Conservation (phyloP, 1,284 basidiomycete species). For the Cryptococcus depauperatus region DNA sequence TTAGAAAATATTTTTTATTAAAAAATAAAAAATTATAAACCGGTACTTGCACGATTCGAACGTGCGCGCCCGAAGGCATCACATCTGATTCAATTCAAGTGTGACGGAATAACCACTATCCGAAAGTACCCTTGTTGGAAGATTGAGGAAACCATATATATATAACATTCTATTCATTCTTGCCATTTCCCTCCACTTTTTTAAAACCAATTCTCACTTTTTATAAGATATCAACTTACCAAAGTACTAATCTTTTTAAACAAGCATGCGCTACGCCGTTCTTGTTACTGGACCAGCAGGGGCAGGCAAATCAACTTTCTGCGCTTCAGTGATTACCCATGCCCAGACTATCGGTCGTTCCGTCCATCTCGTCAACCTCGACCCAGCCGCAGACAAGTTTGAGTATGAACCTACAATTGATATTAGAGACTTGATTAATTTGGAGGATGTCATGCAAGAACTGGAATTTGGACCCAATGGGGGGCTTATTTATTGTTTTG, state of each 20-base stretch:
- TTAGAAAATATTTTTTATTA: too few species aligned
- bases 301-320: constrained; percentile 96
- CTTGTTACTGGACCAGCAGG: constrained; percentile 71
- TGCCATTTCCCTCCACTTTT: too few species aligned
- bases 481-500: constrained; percentile 95
- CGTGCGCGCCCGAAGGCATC: too few species aligned
- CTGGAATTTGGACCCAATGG: constrained; percentile 95
- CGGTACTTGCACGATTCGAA: too few species aligned
- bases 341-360: constrained; percentile 73
- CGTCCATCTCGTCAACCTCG: constrained; percentile 92
- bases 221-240: too few species aligned
- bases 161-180: too few species aligned
- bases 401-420: constrained; percentile 91
- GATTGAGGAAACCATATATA: too few species aligned
- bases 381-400: constrained; percentile 91
- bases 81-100: too few species aligned
- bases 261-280: constrained; percentile 76
- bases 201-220: too few species aligned
- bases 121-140: too few species aligned
- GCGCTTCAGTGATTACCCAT: constrained; percentile 80
- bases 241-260: not conserved
- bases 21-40: too few species aligned
- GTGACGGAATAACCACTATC: too few species aligned
- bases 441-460: constrained; percentile 96
- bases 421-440: constrained; percentile 84